These are phyloP conservation scores for Viridothelium virens DNA, from an alignment of 495 filamentous ascomycete species.

Conservation along the genomic window DNA sequence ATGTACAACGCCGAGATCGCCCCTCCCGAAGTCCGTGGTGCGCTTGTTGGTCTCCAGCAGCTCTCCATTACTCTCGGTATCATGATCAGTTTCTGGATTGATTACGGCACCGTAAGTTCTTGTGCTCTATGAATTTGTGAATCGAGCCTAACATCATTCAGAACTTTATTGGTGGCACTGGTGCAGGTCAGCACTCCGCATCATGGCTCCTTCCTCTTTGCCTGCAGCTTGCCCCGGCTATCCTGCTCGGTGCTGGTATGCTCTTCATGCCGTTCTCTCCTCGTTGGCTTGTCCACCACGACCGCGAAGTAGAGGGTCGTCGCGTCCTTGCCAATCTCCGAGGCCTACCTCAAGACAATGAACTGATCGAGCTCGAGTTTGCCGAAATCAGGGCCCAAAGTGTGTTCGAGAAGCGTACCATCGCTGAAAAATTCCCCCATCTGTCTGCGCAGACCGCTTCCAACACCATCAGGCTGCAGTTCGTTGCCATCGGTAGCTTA, in stretches of 20 bases:
- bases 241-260: constrained; percentile 52
- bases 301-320: constrained; percentile 62
- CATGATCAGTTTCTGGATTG: constrained; percentile 78
- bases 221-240: constrained; percentile 34
- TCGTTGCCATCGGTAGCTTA: constrained; percentile 61
- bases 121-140: not conserved
- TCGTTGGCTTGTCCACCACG: constrained; percentile 68
- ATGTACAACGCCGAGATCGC: constrained; percentile 68
- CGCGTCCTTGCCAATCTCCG: constrained; percentile 61
- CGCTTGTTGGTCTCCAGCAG: constrained; percentile 70
- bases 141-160: constrained; percentile 35
- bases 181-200: constrained; percentile 52
- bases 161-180: constrained; percentile 71
- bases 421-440: constrained; percentile 62
- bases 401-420: constrained; percentile 68
- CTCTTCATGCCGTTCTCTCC: constrained; percentile 76
- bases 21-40: constrained; percentile 56
- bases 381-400: constrained; percentile 76
- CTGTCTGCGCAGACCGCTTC: constrained; percentile 51
- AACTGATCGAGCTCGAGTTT: constrained; percentile 66
- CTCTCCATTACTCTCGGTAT: constrained; percentile 78
- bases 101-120: constrained; percentile 43
- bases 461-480: constrained; percentile 61
- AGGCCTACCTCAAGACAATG: constrained; percentile 49
- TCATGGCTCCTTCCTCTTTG: constrained; percentile 36